Evolutionary conservation across 345 rosid species (phyloP).

Genomic region (Camelina laxa): DNA sequence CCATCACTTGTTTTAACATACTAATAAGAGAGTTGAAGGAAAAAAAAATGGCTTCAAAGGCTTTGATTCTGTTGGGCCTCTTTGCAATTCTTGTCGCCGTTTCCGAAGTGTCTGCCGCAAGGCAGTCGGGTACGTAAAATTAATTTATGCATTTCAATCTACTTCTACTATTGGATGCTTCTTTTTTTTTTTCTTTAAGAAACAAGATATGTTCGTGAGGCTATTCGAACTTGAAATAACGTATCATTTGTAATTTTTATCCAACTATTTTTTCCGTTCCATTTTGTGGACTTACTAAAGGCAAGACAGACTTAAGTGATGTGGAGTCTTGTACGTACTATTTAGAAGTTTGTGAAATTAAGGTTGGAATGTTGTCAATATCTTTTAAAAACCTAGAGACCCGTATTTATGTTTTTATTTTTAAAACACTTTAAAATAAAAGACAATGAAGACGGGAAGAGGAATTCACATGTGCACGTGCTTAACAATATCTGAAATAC

Average conservation of each 20-base stretch:
- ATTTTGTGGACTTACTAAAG: background rate
- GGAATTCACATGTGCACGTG: background rate
- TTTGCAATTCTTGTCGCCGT: conserved; percentile 28
- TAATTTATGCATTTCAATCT: background rate
- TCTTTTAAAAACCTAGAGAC: background rate
- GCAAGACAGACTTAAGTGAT: background rate
- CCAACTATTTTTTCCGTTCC: background rate
- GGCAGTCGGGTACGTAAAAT: conserved; percentile 13
- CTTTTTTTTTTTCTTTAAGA: background rate
- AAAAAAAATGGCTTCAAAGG: conserved; percentile 35
- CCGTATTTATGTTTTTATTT: background rate
- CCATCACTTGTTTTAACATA: background rate
- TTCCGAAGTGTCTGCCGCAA: conserved; percentile 20
- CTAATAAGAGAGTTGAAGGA: background rate
- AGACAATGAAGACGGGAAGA: background rate
- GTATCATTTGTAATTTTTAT: background rate
- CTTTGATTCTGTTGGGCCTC: conserved; percentile 38
- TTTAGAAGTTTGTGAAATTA: background rate
- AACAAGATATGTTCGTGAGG: background rate
- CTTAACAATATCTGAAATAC: conserved; percentile 1
- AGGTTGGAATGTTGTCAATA: background rate
- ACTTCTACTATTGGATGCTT: background rate
- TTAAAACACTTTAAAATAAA: background rate
- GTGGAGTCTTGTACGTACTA: background rate
- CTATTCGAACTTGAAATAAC: background rate